Conservation (phyloP, 345 rosid genomes). For the Brassica nigra region DNA sequence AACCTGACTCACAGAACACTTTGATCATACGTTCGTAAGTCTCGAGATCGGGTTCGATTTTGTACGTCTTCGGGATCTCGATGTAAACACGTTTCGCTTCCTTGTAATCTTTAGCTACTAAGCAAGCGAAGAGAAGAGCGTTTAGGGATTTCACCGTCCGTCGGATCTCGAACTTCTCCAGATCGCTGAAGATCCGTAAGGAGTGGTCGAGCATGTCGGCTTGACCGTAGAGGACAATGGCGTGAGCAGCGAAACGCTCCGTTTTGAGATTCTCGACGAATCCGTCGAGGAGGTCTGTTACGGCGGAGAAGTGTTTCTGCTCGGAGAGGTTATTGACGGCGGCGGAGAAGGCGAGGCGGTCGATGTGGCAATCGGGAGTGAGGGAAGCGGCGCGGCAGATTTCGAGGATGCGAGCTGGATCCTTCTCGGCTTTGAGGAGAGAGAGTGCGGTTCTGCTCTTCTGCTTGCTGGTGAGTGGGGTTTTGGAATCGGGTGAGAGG, state of each 20-base stretch:
- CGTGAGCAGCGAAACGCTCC: slow-evolving; percentile 63
- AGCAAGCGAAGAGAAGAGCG: slow-evolving; percentile 64
- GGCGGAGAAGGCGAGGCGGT: slow-evolving; percentile 66
- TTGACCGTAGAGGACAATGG: slow-evolving; percentile 72
- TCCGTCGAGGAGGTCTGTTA: slow-evolving; percentile 60
- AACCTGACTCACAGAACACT: slow-evolving; percentile 67
- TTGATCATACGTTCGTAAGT: slow-evolving; percentile 65
- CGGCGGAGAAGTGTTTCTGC: slow-evolving; percentile 52
- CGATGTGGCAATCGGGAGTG: slow-evolving; percentile 58
- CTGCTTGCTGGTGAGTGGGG: slow-evolving; percentile 56
- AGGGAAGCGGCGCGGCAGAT: slow-evolving; percentile 82
- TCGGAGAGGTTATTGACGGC: slow-evolving; percentile 62
- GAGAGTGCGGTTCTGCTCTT: slow-evolving; percentile 73
- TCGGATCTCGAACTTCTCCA: slow-evolving; percentile 45
- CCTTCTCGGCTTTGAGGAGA: slow-evolving; percentile 64
- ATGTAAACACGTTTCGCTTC: slow-evolving; percentile 65
- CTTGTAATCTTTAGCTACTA: slow-evolving; percentile 55
- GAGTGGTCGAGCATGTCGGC: slow-evolving; percentile 77
- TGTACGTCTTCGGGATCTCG: slow-evolving; percentile 58
- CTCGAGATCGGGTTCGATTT: slow-evolving; percentile 21
- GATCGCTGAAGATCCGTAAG: slow-evolving; percentile 53
- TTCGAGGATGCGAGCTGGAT: slow-evolving; percentile 77
- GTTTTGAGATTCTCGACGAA: slow-evolving; percentile 47
- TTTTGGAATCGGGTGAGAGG: slow-evolving; percentile 44
- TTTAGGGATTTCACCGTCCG: slow-evolving; percentile 63